Conservation (phyloP, 441 rosid genomes). For the Populus hybrid region DNA sequence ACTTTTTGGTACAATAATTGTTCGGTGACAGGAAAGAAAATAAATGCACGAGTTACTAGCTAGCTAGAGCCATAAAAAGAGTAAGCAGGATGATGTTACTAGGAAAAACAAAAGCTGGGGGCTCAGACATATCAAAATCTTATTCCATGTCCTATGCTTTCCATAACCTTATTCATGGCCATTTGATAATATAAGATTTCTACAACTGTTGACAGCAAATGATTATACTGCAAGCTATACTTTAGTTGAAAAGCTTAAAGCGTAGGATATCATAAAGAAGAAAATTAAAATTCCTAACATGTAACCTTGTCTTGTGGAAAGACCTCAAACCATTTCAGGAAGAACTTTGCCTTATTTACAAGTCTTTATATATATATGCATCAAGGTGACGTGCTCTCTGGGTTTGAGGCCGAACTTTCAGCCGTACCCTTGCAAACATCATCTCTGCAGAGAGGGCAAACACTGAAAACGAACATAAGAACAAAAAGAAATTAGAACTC, state of each 20-base stretch:
- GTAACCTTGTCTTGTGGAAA: not conserved
- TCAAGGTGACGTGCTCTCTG: conserved; percentile 35
- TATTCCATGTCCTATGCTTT: not conserved
- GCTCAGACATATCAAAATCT: not conserved
- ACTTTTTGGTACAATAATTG: not conserved
- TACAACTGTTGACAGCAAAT: not conserved
- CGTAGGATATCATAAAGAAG: not conserved
- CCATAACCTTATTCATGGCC: not conserved
- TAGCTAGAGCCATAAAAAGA: not conserved
- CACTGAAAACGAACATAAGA: conserved; percentile 30
- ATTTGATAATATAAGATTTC: not conserved
- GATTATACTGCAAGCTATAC: not conserved
- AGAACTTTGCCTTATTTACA: conserved; percentile 2
- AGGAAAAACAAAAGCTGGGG: not conserved
- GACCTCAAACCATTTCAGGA: not conserved
- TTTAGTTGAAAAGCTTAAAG: not conserved
- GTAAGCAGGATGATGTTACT: not conserved
- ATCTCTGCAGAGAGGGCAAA: conserved; percentile 67
- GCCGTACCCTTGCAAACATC: conserved; percentile 43
- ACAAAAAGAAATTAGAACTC: not conserved
- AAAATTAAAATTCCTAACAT: not conserved
- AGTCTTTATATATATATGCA: conserved; percentile 8
- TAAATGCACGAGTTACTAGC: not conserved
- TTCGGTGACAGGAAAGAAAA: not conserved
- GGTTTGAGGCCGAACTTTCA: conserved; percentile 28